Percentiles rank a stretch among this genome's conserved stretches.
phyloP scores from a whole-genome alignment of 108 stramenopile genomes.

The Pseudonitzschia multiseries region DNA sequence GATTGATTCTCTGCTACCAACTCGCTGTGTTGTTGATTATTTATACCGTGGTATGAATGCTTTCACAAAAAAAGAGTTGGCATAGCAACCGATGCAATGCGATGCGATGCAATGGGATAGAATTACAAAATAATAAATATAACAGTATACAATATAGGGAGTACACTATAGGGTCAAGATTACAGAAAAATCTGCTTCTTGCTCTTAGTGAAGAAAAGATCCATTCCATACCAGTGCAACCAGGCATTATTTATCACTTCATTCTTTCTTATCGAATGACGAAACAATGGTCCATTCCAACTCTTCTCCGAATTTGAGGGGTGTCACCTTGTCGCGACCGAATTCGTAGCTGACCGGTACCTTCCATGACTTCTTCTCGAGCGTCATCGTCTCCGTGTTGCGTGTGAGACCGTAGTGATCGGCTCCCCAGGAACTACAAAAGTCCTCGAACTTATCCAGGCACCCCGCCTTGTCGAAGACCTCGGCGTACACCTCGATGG shows the following conservation, averaged over 20 bases:
- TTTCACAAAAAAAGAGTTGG: too few species aligned
- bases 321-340: slow-evolving; percentile 76
- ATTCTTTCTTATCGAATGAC: slow-evolving; percentile 1
- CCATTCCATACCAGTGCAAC: neutral
- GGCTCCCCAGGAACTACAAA: slow-evolving; percentile 85
- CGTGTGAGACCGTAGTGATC: slow-evolving; percentile 93
- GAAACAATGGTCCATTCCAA: slow-evolving; percentile 76
- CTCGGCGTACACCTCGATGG: slow-evolving; percentile 94
- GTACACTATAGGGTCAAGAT: too few species aligned
- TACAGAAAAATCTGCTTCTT: too few species aligned
- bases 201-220: neutral
- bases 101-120: too few species aligned
- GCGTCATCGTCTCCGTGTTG: slow-evolving; percentile 55
- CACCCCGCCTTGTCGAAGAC: slow-evolving; percentile 89
- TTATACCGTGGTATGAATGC: too few species aligned
- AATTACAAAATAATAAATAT: too few species aligned
- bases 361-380: slow-evolving; percentile 80
- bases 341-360: slow-evolving; percentile 84
- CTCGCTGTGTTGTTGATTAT: too few species aligned
- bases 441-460: slow-evolving; percentile 89
- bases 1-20: too few species aligned
- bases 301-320: slow-evolving; percentile 85
- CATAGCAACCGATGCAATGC: too few species aligned
- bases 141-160: too few species aligned
- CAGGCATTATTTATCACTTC: neutral